Evolutionary conservation across 306 rosid genomes (phyloP).

Genomic region (Vigna radiata): DNA sequence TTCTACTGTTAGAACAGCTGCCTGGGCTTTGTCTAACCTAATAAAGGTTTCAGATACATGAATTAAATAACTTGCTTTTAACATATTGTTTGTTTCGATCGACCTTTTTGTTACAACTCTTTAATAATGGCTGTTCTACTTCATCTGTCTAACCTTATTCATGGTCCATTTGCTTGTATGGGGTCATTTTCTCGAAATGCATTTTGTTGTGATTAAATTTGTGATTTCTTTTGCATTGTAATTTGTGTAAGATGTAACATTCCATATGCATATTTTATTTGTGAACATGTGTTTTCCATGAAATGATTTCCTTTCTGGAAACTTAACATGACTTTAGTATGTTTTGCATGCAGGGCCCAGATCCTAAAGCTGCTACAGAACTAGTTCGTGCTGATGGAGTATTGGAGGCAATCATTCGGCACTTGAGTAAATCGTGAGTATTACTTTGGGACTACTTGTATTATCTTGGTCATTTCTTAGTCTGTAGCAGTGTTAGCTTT

Average conservation of each 20-base stretch:
- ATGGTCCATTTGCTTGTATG: slow-evolving; percentile 29
- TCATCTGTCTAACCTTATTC: slow-evolving; percentile 21
- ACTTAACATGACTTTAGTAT: slow-evolving; percentile 39
- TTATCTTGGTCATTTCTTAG: slow-evolving; percentile 13
- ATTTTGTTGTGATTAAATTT: slow-evolving; percentile 22
- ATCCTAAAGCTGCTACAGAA: slow-evolving; percentile 82
- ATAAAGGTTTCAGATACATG: slow-evolving; percentile 75
- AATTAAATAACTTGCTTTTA: slow-evolving; percentile 36
- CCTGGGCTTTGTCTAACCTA: slow-evolving; percentile 98
- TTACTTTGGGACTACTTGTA: slow-evolving; percentile 31
- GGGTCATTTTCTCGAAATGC: slow-evolving; percentile 20
- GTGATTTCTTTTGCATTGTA: slow-evolving; percentile 10
- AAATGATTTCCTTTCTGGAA: slow-evolving; percentile 29
- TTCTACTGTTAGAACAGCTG: slow-evolving; percentile 92
- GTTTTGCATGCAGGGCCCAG: slow-evolving; percentile 76
- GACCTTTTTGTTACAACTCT: neutral
- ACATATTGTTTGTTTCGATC: slow-evolving; percentile 18
- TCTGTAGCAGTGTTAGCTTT: neutral
- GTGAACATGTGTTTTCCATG: slow-evolving; percentile 15
- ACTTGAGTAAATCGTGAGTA: slow-evolving; percentile 88
- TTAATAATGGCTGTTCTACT: slow-evolving; percentile 20
- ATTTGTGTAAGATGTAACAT: slow-evolving; percentile 26
- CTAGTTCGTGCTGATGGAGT: slow-evolving; percentile 86
- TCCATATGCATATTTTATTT: slow-evolving; percentile 25
- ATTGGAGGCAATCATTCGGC: slow-evolving; percentile 80